Percentiles rank a stretch among this genome's conserved stretches.
These are phyloP conservation scores for Chrysanthemum lavandulifolium DNA, from an alignment of 129 eudicot genomes.

Conservation along the genomic window DNA sequence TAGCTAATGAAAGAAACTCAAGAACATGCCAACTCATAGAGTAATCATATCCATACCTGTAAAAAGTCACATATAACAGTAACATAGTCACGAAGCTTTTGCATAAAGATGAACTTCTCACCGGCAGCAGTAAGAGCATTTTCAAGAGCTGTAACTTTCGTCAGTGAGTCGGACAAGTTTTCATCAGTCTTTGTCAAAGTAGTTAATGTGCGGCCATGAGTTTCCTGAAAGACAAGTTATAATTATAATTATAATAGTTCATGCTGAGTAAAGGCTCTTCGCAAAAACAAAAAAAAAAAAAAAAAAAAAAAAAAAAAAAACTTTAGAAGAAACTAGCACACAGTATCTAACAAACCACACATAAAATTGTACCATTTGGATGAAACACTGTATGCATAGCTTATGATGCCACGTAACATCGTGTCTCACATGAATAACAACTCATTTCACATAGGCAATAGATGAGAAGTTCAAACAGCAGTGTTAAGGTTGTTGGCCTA, in stretches of 20 bases:
- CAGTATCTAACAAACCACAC: neutral
- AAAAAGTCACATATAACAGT: constrained; percentile 90
- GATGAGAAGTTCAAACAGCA: too few relatives aligned
- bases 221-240: constrained; percentile 51
- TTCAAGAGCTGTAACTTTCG: constrained; percentile 62
- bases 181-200: constrained; percentile 71
- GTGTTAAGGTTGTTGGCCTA: too few relatives aligned
- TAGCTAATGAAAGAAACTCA: neutral
- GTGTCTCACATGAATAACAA: too few relatives aligned
- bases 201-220: constrained; percentile 56
- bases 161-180: constrained; percentile 60
- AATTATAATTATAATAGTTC: neutral
- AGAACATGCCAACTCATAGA: constrained; percentile 18
- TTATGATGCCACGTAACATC: too few relatives aligned
- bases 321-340: neutral
- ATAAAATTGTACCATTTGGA: neutral
- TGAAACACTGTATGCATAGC: too few relatives aligned
- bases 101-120: constrained; percentile 96
- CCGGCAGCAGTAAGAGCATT: constrained; percentile 69
- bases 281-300: too few relatives aligned
- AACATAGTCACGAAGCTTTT: constrained; percentile 92
- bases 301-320: neutral
- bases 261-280: neutral
- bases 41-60: constrained; percentile 65
- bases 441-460: too few relatives aligned